Conservation (phyloP, 1,284 basidiomycete species). For the Phlebopus sp. region DNA sequence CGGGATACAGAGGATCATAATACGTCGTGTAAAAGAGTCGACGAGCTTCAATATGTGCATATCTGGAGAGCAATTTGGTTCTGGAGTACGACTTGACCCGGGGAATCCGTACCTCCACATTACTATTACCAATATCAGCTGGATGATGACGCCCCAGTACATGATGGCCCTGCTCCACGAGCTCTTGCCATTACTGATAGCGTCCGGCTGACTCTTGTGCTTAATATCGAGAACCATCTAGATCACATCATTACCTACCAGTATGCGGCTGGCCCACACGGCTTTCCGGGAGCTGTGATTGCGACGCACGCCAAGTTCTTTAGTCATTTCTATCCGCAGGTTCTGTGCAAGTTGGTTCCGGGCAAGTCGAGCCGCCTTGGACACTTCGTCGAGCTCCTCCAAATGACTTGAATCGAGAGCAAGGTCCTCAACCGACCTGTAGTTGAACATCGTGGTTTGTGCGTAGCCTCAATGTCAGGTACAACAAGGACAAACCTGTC, state of each 20-base stretch:
- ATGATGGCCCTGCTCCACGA: conserved; percentile 24
- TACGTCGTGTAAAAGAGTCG: conserved; percentile 57
- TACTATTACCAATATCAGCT: conserved; percentile 31
- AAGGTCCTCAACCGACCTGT: conserved; percentile 35
- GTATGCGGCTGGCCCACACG: conserved; percentile 10
- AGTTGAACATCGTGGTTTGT: conserved; percentile 10
- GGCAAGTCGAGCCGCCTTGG: conserved; percentile 47
- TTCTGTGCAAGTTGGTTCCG: conserved; percentile 45
- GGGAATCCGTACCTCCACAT: conserved; percentile 36
- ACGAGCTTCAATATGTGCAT: conserved; percentile 39
- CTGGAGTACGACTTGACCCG: not conserved
- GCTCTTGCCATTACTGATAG: conserved; percentile 9
- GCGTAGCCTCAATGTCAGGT: conserved; percentile 2
- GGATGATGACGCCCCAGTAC: conserved; percentile 28
- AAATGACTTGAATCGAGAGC: conserved; percentile 43
- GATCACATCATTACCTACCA: conserved; percentile 18
- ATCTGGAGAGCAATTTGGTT: conserved; percentile 28
- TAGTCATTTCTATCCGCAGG: conserved; percentile 35
- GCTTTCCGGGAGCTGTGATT: conserved; percentile 3
- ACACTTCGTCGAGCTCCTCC: conserved; percentile 52
- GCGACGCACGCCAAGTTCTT: conserved; percentile 13
- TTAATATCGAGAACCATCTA: conserved; percentile 8
- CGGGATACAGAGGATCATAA: conserved; percentile 71
- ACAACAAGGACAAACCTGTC: conserved; percentile 44
- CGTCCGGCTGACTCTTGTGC: conserved; percentile 12